Evolutionary conservation across 345 rosid species (phyloP).

Genomic region (Microthlaspi erraticum): DNA sequence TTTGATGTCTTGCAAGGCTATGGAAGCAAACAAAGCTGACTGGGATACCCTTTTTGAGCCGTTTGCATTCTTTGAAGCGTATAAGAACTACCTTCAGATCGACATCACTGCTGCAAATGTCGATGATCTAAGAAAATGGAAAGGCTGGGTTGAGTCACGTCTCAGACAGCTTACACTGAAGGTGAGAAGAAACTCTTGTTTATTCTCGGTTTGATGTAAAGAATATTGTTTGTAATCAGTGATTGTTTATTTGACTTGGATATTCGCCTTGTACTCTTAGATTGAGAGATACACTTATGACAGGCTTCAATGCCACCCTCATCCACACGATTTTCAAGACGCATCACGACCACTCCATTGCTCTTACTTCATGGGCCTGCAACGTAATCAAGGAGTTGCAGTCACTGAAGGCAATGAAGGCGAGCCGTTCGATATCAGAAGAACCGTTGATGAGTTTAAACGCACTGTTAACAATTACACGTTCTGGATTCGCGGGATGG

Average conservation of each 20-base stretch:
- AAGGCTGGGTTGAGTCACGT: slow-evolving; percentile 99
- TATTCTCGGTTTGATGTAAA: background rate
- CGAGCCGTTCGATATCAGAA: slow-evolving; percentile 84
- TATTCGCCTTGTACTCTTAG: slow-evolving; percentile 47
- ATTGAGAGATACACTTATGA: slow-evolving; percentile 85
- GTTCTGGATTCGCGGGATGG: slow-evolving; percentile 81
- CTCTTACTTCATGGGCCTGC: slow-evolving; percentile 95
- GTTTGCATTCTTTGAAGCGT: slow-evolving; percentile 88
- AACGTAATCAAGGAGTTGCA: slow-evolving; percentile 88
- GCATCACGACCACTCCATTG: slow-evolving; percentile 68
- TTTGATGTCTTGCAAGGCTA: slow-evolving; percentile 69
- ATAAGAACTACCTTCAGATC: slow-evolving; percentile 89
- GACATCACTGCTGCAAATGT: slow-evolving; percentile 80
- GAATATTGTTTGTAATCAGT: background rate
- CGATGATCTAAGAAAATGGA: slow-evolving; percentile 89
- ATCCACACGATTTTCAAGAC: slow-evolving; percentile 84
- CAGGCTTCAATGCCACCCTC: slow-evolving; percentile 96
- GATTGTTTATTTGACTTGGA: slow-evolving; percentile 26
- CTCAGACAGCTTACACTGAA: slow-evolving; percentile 91
- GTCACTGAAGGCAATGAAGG: too few species aligned
- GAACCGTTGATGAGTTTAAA: slow-evolving; percentile 91
- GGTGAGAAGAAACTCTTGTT: slow-evolving; percentile 50
- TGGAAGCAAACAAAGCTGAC: slow-evolving; percentile 78
- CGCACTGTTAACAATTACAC: slow-evolving; percentile 64
- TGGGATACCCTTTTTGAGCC: slow-evolving; percentile 94